These are phyloP conservation scores for Raffaelea deltoideospora DNA, from an alignment of 2,329 filamentous ascomycete species.

Conservation along the genomic window DNA sequence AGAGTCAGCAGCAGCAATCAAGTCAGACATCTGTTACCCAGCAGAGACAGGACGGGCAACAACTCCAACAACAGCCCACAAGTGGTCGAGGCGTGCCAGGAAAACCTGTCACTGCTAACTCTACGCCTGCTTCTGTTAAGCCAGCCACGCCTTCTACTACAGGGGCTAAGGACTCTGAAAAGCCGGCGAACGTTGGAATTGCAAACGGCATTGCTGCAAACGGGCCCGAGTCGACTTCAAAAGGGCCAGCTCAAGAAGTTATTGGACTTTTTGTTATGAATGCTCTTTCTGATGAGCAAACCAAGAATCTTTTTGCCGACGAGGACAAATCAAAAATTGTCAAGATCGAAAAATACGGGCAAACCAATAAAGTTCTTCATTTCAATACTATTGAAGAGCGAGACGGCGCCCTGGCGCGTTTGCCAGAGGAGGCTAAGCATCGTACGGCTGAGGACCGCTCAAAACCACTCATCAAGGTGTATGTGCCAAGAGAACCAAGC, in stretches of 20 bases:
- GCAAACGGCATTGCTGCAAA: slow-evolving; percentile 40
- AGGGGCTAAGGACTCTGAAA: slow-evolving; percentile 44
- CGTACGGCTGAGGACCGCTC: slow-evolving; percentile 56
- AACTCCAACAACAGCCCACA: slow-evolving; percentile 16
- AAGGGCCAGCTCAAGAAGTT: slow-evolving; percentile 48
- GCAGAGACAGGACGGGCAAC: slow-evolving; percentile 21
- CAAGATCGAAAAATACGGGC: slow-evolving; percentile 64
- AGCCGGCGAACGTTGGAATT: slow-evolving; percentile 26
- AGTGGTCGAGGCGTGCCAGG: neutral
- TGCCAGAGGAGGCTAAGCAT: slow-evolving; percentile 64
- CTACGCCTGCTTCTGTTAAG: slow-evolving; percentile 19
- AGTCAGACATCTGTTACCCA: slow-evolving; percentile 11
- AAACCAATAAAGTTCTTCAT: slow-evolving; percentile 70
- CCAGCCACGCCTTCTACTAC: slow-evolving; percentile 27
- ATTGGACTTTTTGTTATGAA: slow-evolving; percentile 85
- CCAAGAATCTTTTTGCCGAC: slow-evolving; percentile 65
- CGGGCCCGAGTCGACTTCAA: slow-evolving; percentile 36
- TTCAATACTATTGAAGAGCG: slow-evolving; percentile 72
- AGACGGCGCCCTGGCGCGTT: slow-evolving; percentile 58
- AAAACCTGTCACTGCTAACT: slow-evolving; percentile 25
- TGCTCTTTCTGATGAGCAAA: slow-evolving; percentile 68
- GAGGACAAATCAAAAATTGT: slow-evolving; percentile 72
- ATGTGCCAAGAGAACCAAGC: slow-evolving; percentile 37
- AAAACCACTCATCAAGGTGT: slow-evolving; percentile 71
- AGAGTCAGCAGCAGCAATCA: slow-evolving; percentile 7